Base-by-base conservation (phyloP, 208 protist species). In the Leishmania arabica region DNA sequence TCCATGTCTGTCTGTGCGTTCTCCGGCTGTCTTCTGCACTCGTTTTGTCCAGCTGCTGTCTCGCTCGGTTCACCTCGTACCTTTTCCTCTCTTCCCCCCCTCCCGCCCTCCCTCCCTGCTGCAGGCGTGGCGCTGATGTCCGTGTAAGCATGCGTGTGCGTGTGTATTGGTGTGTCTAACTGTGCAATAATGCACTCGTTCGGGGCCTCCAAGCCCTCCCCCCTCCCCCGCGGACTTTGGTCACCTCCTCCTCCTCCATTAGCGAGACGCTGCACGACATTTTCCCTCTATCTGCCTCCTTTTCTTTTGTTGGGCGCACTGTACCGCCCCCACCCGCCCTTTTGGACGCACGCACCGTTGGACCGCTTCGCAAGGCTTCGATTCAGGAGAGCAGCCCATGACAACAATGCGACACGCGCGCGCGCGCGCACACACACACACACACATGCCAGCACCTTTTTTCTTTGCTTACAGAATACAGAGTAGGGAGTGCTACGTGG, bases 91-190 rank as follows among this genome's bases (percentile, higher is more conserved):
- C 27, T 34, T 53, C 27, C 34, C 34, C 34, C 34, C 34, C 34
- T n/a, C 13, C 45, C 68, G 21, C 45, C 21, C 42, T 54, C 45
- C 27, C 69, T 73, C 69, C 34, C 34, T 73, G 45, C 45, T 73
- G 45, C 47, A 51, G 21, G 45, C 42, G 69, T 31, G 27, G 3
- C 69, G 31, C 42, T 31, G 40, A 37, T 73, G 19, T 40, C n/a
- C 27, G 69, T 37, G 42, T 73, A 54, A 73, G 54, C 21, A 19
- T 73, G 69, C 40, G 69, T 71, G 40, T 42, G 65, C 65, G 65
- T 73, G 45, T 45, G 42, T 73, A 7, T 73, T 53, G 27, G 27
- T 37, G 69, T 53, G 21, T 31, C 45, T 51, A 45, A 34, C 6
- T 51, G 11, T 73, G 24, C 34, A 73, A 27, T 31, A 73, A 31